These are phyloP conservation scores for Phytophthora hybrid DNA, from an alignment of 352 stramenopile genomes.

Conservation along the genomic window DNA sequence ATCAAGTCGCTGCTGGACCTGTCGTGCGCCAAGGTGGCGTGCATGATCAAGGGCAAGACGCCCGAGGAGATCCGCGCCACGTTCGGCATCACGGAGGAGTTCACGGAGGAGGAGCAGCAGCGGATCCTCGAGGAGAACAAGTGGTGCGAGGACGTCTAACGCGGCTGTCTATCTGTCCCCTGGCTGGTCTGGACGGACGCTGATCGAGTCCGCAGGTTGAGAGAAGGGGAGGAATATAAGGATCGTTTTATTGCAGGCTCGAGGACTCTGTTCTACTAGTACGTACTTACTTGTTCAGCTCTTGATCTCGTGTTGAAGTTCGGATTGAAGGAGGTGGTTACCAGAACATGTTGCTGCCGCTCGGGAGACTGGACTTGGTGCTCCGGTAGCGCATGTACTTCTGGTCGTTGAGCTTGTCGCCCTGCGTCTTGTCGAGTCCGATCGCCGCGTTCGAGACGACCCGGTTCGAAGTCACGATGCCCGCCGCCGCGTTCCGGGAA, in stretches of 20 bases:
- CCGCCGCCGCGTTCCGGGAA: conserved; percentile 21
- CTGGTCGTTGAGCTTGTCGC: conserved; percentile 77
- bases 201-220: too few species aligned
- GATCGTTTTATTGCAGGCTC: conserved; percentile 32
- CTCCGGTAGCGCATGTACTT: conserved; percentile 68
- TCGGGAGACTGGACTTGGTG: conserved; percentile 54
- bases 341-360: conserved; percentile 66
- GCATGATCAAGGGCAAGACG: conserved; percentile 74
- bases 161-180: not conserved
- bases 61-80: conserved; percentile 69
- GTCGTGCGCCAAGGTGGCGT: conserved; percentile 62
- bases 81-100: conserved; percentile 68
- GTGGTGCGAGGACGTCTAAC: conserved; percentile 63
- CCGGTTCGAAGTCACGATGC: conserved; percentile 31
- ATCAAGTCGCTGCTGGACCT: conserved; percentile 74
- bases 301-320: not conserved
- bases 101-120: conserved; percentile 75
- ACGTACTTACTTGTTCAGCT: not conserved
- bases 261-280: not conserved
- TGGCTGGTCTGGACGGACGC: too few species aligned
- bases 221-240: conserved; percentile 2
- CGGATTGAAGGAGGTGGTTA: conserved; percentile 15
- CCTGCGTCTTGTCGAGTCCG: conserved; percentile 67
- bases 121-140: conserved; percentile 78
- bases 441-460: conserved; percentile 32